Conservation (phyloP, 495 filamentous ascomycete genomes). For the Talaromyces wortmannii region DNA sequence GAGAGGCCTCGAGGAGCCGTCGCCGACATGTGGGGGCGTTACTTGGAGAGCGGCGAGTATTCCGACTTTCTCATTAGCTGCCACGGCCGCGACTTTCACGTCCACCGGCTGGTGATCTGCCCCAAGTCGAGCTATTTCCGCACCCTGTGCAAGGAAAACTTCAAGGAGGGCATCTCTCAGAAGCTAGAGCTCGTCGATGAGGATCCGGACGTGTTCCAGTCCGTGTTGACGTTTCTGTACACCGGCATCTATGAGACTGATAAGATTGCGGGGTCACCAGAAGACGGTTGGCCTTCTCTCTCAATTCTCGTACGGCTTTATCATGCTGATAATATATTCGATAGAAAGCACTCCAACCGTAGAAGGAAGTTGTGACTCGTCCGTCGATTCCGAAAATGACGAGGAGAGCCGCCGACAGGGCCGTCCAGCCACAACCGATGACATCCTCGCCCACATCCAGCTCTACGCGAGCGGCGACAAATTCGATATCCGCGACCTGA, state of each 20-base stretch:
- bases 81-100: slow-evolving; percentile 3
- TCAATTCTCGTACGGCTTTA: not conserved
- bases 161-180: slow-evolving; percentile 6
- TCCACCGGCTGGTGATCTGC: slow-evolving; percentile 6
- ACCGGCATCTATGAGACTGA: slow-evolving; percentile 5
- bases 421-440: slow-evolving; percentile 3
- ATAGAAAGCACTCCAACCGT: not conserved
- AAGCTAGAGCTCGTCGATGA: slow-evolving; percentile 4
- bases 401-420: not conserved
- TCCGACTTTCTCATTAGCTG: slow-evolving; percentile 5
- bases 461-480: slow-evolving; percentile 6
- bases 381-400: slow-evolving; percentile 7
- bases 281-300: not conserved
- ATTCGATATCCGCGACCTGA: slow-evolving; percentile 4
- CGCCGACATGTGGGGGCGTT: slow-evolving; percentile 6
- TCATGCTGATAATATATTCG: too few relatives aligned
- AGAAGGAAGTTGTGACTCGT: not conserved
- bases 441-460: slow-evolving; percentile 5
- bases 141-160: slow-evolving; percentile 5
- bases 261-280: slow-evolving; percentile 1
- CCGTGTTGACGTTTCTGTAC: slow-evolving; percentile 6
- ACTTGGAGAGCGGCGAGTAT: slow-evolving; percentile 6
- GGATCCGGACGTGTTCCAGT: slow-evolving; percentile 7
- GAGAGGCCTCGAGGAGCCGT: slow-evolving; percentile 1
- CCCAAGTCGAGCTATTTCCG: slow-evolving; percentile 6